Percentiles rank a stretch among this genome's conserved stretches.
Conservation (phyloP, 1,284 basidiomycete species). For the Heterobasidion parviporum region DNA sequence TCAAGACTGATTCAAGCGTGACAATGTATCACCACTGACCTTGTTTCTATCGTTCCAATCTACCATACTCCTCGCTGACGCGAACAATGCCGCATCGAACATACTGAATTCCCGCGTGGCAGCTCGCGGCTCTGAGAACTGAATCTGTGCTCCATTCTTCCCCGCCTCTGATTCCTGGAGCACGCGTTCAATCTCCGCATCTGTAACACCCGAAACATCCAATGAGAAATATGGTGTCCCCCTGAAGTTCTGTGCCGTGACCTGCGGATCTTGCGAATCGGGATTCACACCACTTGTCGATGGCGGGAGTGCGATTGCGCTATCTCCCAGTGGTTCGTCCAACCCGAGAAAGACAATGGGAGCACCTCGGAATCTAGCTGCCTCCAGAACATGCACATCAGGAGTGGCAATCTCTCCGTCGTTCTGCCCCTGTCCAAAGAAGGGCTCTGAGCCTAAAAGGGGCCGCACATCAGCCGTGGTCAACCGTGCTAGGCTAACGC, state of each 20-base stretch:
- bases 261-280: conserved; percentile 23
- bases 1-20: conserved; percentile 1
- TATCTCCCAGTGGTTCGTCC: conserved; percentile 50
- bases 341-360: conserved; percentile 71
- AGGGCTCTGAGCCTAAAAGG: conserved; percentile 36
- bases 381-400: conserved; percentile 45
- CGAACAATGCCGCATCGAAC: conserved; percentile 68
- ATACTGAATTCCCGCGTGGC: conserved; percentile 45
- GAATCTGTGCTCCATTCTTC: conserved; percentile 30
- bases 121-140: conserved; percentile 65
- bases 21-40: conserved; percentile 30
- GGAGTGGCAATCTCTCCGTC: conserved; percentile 35
- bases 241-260: conserved; percentile 49
- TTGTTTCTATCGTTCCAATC: conserved; percentile 90
- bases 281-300: conserved; percentile 27
- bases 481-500: conserved; percentile 36
- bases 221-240: conserved; percentile 78
- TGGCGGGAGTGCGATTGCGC: neutral
- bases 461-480: conserved; percentile 44
- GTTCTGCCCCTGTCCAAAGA: conserved; percentile 62
- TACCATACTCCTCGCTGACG: conserved; percentile 69
- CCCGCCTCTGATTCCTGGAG: conserved; percentile 32
- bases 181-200: conserved; percentile 34
- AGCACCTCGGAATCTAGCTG: conserved; percentile 52
- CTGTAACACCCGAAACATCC: conserved; percentile 53